Evolutionary conservation across 805 yeast species (phyloP), one percentile per base, ranked within the genome.

Genomic region (Lipomyces orientalis): DNA sequence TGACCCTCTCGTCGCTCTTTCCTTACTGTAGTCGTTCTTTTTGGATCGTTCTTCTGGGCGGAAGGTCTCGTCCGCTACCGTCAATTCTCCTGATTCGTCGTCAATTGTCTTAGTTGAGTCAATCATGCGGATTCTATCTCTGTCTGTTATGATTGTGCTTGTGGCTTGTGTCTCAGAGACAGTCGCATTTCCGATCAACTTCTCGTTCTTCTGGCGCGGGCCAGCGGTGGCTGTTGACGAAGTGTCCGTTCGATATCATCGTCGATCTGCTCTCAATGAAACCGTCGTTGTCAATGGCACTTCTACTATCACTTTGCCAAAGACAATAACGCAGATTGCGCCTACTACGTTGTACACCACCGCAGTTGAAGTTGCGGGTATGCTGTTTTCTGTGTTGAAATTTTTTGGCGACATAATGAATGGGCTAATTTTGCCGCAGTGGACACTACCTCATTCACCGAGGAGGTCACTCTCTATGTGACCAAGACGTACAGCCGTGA

Each of bases 401-500:
- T 49, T 9, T 19, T 16, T 55, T 12, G 37, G 10, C 14, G 4
- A 10, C 52, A 14, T 55, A 4, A 33, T 4, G n/a, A n/a, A n/a
- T 55, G 8, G 25, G 9, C 58, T 55, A 33, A 35, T 49, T 49
- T 10, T n/a, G 19, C 6, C 9, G 2, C n/a, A 56, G 65, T 58
- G 33, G 55, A 39, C 58, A 39, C 62, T 31, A 43, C 65, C 35
- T 57, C 65, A 7, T n/a, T 62, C 54, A 62, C 65, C 31, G 52
- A 57, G 37, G 54, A 16, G 22, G 33, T 62, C 37, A 62, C 65
- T 12, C 14, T 37, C 29, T 62, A 62, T 39, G 64, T 62, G 25
- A 62, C 65, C 33, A 31, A 22, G 35, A 57, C 62, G 9, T 25
- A 22, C 33, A 19, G 56, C 7, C 10, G 61, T 16, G 65, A 8